Evolutionary conservation across 768 basidiomycete genomes (phyloP).

Genomic region (Naematelia aurantialba): DNA sequence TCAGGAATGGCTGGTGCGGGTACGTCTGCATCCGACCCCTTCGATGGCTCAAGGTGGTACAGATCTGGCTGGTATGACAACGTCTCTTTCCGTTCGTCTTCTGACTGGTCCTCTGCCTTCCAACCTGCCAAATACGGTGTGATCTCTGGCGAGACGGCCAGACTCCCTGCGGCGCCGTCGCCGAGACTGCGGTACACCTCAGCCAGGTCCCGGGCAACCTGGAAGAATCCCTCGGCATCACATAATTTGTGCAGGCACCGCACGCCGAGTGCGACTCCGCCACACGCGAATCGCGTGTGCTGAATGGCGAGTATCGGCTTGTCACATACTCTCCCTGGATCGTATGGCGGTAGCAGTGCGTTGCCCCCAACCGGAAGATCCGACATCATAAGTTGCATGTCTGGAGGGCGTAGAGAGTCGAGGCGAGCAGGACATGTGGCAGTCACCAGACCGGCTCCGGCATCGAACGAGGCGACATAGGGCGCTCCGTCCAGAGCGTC

Average conservation of each 20-base stretch:
- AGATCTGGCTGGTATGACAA: background rate
- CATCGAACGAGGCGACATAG: background rate
- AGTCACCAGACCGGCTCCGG: slow-evolving; percentile 3
- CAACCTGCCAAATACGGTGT: background rate
- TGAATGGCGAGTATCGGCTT: slow-evolving; percentile 23
- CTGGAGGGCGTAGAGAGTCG: background rate
- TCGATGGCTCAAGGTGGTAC: background rate
- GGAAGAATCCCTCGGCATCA: slow-evolving; percentile 36
- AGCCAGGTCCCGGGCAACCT: slow-evolving; percentile 25
- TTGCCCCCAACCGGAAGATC: slow-evolving; percentile 22
- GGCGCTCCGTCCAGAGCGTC: slow-evolving; percentile 1
- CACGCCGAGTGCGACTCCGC: slow-evolving; percentile 26
- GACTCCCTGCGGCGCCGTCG: background rate
- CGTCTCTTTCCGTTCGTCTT: background rate
- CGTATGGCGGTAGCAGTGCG: slow-evolving; percentile 22
- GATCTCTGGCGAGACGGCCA: slow-evolving; percentile 1
- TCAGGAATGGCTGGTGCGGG: background rate
- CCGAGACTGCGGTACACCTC: slow-evolving; percentile 15
- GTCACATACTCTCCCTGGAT: slow-evolving; percentile 4
- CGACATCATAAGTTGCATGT: background rate
- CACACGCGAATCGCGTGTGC: slow-evolving; percentile 27
- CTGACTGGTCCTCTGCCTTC: background rate
- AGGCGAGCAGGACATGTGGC: slow-evolving; percentile 1
- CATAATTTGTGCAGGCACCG: slow-evolving; percentile 20
- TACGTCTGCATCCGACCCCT: background rate